Base-by-base conservation (phyloP, 176 grass and related monocot species). In the Themeda triandra region DNA sequence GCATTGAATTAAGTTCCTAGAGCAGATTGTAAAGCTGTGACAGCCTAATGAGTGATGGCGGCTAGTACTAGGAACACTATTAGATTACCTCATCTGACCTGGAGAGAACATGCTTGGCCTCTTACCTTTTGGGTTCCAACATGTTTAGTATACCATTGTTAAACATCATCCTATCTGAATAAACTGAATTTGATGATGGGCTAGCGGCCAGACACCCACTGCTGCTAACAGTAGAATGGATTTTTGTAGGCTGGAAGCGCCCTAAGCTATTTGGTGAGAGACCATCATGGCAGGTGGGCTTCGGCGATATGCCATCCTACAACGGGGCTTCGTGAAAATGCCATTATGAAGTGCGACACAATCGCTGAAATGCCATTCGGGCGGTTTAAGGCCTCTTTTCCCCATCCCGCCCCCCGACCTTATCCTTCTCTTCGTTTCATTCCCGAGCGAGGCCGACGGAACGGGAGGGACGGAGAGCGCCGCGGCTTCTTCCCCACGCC, bases 21-120 rank as follows among this genome's bases (percentile, higher is more conserved):
- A n/a, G 31, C 13, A 39, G 10, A 69, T 1, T 5, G 6, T 39
- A 60, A 33, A 39, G 11, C 0, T 56, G 13, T 35, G 3, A 5
- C 51, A 21, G 18, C 14, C 6, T 33, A 30, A 54, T 2, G 51
- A 54, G 51, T 53, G 49, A 53, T 53, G 1, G 14, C 28, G 21
- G 21, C 21, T 58, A n/a, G 54, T 9, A 58, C 18, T 51, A 58
- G 12, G n/a, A 32, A 69, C 24, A 42, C 30, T 6, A 4, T 28
- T 10, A 60, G 36, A 68, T 60, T 59, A 32, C 13, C 49, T 83
- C 66, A 25, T 78, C 28, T 71, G 78, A 71, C 75, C 75, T 79
- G n/a, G 66, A 80, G 37, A 49, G 39, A 2, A 36, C 36, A 51
- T 7, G 15, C 24, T 10, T 4, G 32, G n/a, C 70, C 39, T 14